phyloP scores from a whole-genome alignment of 192 early-diverging fungal species.

The Backusella morwellensis region DNA sequence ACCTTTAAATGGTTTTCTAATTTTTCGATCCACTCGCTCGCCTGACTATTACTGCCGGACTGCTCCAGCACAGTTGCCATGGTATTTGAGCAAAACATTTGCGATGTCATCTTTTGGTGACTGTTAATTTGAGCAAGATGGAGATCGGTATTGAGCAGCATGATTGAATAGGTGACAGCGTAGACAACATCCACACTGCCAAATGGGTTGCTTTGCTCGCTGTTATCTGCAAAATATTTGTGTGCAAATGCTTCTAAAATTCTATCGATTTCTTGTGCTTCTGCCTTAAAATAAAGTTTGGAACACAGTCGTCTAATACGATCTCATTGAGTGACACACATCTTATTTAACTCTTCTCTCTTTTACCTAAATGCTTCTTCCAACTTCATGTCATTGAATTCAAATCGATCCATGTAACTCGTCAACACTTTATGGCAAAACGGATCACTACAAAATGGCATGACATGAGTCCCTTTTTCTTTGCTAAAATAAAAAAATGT shows the following conservation, averaged over 20 bases:
- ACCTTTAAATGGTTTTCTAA: constrained; percentile 49
- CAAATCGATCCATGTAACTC: constrained; percentile 27
- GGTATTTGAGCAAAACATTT: constrained; percentile 70
- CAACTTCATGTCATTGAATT: constrained; percentile 17
- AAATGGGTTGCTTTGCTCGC: not conserved
- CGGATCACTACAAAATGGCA: not conserved
- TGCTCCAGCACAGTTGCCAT: constrained; percentile 46
- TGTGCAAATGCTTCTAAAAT: constrained; percentile 80
- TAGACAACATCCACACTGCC: constrained; percentile 74
- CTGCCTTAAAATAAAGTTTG: constrained; percentile 82
- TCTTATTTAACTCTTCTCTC: not conserved
- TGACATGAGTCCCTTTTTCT: not conserved
- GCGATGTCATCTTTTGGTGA: constrained; percentile 68
- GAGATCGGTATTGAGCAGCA: constrained; percentile 92
- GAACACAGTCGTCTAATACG: constrained; percentile 60
- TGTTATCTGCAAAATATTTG: constrained; percentile 56
- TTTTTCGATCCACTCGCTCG: constrained; percentile 41
- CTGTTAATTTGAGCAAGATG: constrained; percentile 73
- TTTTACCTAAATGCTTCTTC: constrained; percentile 33
- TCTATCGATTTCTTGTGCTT: constrained; percentile 91
- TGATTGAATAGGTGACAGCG: constrained; percentile 77
- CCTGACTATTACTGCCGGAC: constrained; percentile 1
- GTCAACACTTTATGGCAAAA: constrained; percentile 21
- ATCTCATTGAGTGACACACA: not conserved
- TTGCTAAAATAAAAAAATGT: not conserved